Evolutionary conservation across 805 yeast genomes (phyloP).

Genomic region (Tetrapisispora fleetii): DNA sequence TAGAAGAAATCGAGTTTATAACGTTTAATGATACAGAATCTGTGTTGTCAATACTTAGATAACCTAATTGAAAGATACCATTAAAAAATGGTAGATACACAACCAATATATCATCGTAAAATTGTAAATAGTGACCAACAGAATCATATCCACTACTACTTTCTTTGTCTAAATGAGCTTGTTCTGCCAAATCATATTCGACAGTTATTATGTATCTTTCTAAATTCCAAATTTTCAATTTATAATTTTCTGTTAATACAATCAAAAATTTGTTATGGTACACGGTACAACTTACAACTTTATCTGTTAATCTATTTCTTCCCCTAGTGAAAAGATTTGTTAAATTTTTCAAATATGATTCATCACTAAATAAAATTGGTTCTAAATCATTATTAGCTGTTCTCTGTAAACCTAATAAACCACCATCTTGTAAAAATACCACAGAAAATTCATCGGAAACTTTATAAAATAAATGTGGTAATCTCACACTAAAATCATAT

Average conservation of each 20-base stretch:
- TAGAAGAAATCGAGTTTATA: constrained; percentile 14
- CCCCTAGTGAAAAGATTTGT: constrained; percentile 21
- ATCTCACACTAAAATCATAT: constrained; percentile 48
- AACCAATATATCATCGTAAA: constrained; percentile 26
- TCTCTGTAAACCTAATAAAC: constrained; percentile 45
- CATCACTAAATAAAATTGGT: constrained; percentile 46
- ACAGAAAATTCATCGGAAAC: constrained; percentile 38
- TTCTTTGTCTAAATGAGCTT: constrained; percentile 7
- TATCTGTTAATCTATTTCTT: constrained; percentile 7
- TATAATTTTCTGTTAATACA: constrained; percentile 21
- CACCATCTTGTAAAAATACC: constrained; percentile 68
- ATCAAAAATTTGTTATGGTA: constrained; percentile 16
- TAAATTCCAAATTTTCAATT: constrained; percentile 26
- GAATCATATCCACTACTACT: constrained; percentile 14
- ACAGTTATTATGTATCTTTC: constrained; percentile 9
- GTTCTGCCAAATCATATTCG: constrained; percentile 14
- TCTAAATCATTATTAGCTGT: constrained; percentile 22
- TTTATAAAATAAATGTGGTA: constrained; percentile 44
- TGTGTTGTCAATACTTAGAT: constrained; percentile 11
- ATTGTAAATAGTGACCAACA: constrained; percentile 31
- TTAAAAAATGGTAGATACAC: constrained; percentile 36
- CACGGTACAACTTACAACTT: constrained; percentile 16
- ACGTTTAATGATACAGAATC: constrained; percentile 9
- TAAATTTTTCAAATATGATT: constrained; percentile 34
- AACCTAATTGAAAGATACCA: constrained; percentile 36